Percentiles rank a stretch among this genome's conserved stretches.
Evolutionary conservation across 2,329 filamentous ascomycete genomes (phyloP).

Genomic region (Aspergillus persii): DNA sequence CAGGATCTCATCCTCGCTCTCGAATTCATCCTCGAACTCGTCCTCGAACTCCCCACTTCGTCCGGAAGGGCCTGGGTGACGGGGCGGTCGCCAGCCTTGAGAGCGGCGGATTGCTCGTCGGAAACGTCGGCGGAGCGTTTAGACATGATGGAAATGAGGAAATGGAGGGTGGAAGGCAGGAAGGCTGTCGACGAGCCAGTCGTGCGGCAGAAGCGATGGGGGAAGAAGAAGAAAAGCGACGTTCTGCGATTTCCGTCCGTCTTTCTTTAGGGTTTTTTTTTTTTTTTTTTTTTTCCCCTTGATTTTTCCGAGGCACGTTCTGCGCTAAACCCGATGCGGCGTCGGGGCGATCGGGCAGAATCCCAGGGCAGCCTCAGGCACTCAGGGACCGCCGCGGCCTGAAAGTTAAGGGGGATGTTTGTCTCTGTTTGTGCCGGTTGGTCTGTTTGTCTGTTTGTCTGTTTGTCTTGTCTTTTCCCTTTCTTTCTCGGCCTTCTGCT

Average conservation of each 20-base stretch:
- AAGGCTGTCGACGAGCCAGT: constrained; percentile 20
- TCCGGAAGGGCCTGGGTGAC: constrained; percentile 49
- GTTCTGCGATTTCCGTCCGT: too few relatives aligned
- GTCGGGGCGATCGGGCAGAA: constrained; percentile 29
- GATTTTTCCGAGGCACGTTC: constrained; percentile 24
- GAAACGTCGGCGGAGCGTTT: constrained; percentile 58
- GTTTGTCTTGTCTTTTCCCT: too few relatives aligned
- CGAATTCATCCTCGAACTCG: constrained; percentile 95
- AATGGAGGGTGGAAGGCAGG: constrained; percentile 5
- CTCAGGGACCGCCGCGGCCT: background rate
- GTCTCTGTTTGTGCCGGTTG: background rate
- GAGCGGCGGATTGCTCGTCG: constrained; percentile 50
- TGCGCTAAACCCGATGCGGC: constrained; percentile 33
- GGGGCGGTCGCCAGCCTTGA: constrained; percentile 63
- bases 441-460: too few relatives aligned
- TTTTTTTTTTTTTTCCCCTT: constrained; percentile 30
- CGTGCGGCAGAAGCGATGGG: constrained; percentile 18
- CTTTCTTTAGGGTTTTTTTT: constrained; percentile 24
- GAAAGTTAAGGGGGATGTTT: constrained; percentile 4
- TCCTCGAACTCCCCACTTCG: constrained; percentile 63
- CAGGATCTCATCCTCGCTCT: constrained; percentile 87
- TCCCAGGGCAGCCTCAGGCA: too few relatives aligned
- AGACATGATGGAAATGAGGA: constrained; percentile 48
- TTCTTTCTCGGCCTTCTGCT: background rate
- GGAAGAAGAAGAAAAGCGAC: constrained; percentile 4